These are phyloP conservation scores for Ceratocystis smalleyi DNA, from an alignment of 2,329 filamentous ascomycete genomes.

Conservation along the genomic window DNA sequence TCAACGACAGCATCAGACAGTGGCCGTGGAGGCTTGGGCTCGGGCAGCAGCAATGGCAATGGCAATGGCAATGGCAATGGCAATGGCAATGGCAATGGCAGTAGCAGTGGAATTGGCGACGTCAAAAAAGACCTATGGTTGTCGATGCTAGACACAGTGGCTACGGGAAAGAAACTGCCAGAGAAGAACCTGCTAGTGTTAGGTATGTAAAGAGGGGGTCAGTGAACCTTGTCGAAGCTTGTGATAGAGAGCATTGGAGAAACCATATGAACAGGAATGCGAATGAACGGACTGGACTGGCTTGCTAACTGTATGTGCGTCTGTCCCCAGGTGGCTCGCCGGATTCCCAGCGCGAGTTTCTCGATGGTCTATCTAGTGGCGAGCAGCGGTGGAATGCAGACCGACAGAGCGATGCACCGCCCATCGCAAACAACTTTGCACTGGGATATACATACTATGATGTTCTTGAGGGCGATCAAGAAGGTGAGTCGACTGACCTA, in stretches of 20 bases:
- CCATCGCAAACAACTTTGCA: conserved; percentile 81
- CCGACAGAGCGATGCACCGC: conserved; percentile 48
- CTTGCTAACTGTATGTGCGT: conserved; percentile 3
- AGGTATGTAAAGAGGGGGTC: conserved; percentile 35
- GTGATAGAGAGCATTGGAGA: conserved; percentile 7
- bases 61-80: conserved; percentile 49
- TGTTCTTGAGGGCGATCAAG: conserved; percentile 82
- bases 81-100: conserved; percentile 47
- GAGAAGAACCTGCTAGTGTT: conserved; percentile 84
- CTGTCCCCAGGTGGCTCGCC: conserved; percentile 51
- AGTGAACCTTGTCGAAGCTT: neutral
- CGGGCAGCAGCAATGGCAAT: conserved; percentile 49
- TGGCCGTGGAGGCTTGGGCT: conserved; percentile 31
- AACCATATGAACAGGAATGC: neutral
- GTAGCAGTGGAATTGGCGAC: conserved; percentile 39
- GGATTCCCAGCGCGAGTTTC: conserved; percentile 70
- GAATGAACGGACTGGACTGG: neutral
- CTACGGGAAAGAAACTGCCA: conserved; percentile 74
- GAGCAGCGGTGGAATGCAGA: conserved; percentile 39
- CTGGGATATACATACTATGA: conserved; percentile 92
- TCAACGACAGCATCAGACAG: conserved; percentile 24
- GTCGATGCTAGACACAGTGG: conserved; percentile 78
- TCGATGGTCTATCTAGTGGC: conserved; percentile 46
- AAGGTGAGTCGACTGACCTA: conserved; percentile 41
- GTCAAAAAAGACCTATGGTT: conserved; percentile 88